Evolutionary conservation across 164 flowering plant genomes (phyloP).

Genomic region (Euptelea pleiosperma): DNA sequence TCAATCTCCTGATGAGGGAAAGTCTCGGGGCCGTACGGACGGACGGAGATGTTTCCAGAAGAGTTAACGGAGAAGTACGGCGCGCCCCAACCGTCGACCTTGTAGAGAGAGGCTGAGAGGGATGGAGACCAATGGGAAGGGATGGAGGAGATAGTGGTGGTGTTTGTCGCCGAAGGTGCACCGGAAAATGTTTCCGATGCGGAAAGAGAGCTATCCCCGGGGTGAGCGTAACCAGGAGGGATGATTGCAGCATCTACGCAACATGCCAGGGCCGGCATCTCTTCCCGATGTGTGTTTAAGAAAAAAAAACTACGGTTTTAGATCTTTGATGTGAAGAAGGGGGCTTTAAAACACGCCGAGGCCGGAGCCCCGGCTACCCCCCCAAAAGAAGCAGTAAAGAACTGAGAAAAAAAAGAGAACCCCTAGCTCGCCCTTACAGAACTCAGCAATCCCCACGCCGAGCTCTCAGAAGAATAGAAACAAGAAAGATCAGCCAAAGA

Average conservation of each 20-base stretch:
- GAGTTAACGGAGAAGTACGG: constrained; percentile 84
- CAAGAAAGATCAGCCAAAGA: neutral
- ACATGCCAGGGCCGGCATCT: constrained; percentile 93
- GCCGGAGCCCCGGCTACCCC: constrained; percentile 99
- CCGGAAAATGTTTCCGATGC: constrained; percentile 37
- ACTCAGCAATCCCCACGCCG: constrained; percentile 51
- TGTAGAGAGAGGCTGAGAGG: constrained; percentile 68
- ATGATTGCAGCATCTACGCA: constrained; percentile 54
- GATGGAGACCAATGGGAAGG: constrained; percentile 65
- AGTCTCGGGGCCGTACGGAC: constrained; percentile 64
- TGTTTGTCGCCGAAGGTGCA: constrained; percentile 27
- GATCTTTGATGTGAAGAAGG: constrained; percentile 45
- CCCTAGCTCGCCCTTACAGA: constrained; percentile 36
- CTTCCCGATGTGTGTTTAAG: constrained; percentile 31
- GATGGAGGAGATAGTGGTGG: constrained; percentile 18
- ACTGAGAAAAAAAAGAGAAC: constrained; percentile 28
- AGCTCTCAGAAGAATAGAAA: constrained; percentile 49
- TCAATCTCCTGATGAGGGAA: constrained; percentile 88
- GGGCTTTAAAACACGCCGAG: constrained; percentile 99
- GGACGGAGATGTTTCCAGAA: constrained; percentile 69
- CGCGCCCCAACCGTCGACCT: constrained; percentile 80
- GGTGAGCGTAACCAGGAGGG: constrained; percentile 60
- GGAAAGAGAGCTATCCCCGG: constrained; percentile 64
- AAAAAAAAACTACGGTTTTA: constrained; percentile 11
- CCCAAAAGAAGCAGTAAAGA: constrained; percentile 79